Evolutionary conservation across 106 monocot genomes (phyloP).

Genomic region (Platanthera guangdongensis): DNA sequence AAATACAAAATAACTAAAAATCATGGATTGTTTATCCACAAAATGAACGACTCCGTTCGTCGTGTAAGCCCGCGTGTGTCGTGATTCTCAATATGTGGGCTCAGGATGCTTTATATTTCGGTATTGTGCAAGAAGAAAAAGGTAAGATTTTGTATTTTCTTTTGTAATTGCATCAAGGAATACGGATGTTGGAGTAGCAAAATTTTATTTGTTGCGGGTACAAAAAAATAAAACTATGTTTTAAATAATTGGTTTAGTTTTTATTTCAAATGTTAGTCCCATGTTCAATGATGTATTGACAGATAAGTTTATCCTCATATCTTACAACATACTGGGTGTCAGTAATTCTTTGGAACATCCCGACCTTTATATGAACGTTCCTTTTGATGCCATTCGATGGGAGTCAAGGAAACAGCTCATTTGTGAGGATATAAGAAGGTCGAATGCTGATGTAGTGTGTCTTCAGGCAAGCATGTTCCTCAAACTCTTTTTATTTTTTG

Average conservation of each 20-base stretch:
- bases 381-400: constrained; percentile 41
- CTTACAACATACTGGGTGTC: constrained; percentile 66
- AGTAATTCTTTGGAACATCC: constrained; percentile 40
- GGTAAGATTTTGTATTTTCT: not conserved
- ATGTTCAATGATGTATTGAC: constrained; percentile 1
- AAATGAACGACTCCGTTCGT: too few species aligned
- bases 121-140: not conserved
- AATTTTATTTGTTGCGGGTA: not conserved
- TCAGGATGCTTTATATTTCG: not conserved
- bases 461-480: constrained; percentile 43
- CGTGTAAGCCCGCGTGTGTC: too few species aligned
- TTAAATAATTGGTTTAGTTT: not conserved
- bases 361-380: constrained; percentile 46
- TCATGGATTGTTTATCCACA: too few species aligned
- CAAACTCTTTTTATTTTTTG: not conserved
- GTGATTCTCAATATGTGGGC: too few species aligned
- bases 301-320: constrained; percentile 42
- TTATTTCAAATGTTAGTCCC: not conserved
- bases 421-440: constrained; percentile 35
- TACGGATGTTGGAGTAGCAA: not conserved
- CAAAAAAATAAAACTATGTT: not conserved
- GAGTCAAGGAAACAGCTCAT: constrained; percentile 41
- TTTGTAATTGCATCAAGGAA: not conserved
- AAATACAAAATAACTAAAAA: too few species aligned
- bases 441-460: constrained; percentile 60